Evolutionary conservation across 2,329 filamentous ascomycete genomes (phyloP), one percentile per base, ranked within the genome.

Genomic region (Dryadomyces quercivorus): DNA sequence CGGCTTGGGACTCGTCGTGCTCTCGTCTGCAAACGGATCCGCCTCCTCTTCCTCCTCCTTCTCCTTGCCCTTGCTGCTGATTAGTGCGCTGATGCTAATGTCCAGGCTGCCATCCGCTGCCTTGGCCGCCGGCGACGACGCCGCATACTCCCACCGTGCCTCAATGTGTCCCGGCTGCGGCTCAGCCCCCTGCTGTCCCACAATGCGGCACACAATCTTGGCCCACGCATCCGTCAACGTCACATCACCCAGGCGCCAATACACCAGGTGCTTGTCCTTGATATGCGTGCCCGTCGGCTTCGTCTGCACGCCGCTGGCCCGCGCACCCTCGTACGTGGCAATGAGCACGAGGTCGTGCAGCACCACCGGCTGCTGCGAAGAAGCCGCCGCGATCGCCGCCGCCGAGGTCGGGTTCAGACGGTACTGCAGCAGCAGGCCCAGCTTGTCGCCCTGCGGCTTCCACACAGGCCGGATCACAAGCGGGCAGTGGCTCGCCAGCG

Each of bases 361-460:
- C 64, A 62, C 73, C 59, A 71, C 68, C 1, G 71, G 70, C 21
- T 59, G 64, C 42, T n/a, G 42, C n/a, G 18, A n/a, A 12, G 16
- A 5, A 4, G 42, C 42, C 21, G 21, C 48, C 5, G 74, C 21
- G 2, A 18, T 26, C 8, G 53, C 48, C 10, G 74, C 21, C 2
- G 21, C 34, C 8, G 53, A 34, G 6, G 31, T 53, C 8, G 89
- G 86, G 67, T 96, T 95, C 16, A 93, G 76, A 6, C 83, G 82
- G 70, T 96, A 97, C 63, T 86, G 82, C 42, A 97, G 73, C 53
- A 96, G 80, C 44, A 94, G 80, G 44, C 87, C 91, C n/a, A 92
- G 80, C 69, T 95, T 92, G 59, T 86, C 84, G 46, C 86, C 80
- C 63, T 93, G 85, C 2, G 88, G 75, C 65, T 92, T 94, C 90